Base-by-base conservation (phyloP, 371 early-diverging fungal genomes). In the Dichotomocladium elegans region DNA sequence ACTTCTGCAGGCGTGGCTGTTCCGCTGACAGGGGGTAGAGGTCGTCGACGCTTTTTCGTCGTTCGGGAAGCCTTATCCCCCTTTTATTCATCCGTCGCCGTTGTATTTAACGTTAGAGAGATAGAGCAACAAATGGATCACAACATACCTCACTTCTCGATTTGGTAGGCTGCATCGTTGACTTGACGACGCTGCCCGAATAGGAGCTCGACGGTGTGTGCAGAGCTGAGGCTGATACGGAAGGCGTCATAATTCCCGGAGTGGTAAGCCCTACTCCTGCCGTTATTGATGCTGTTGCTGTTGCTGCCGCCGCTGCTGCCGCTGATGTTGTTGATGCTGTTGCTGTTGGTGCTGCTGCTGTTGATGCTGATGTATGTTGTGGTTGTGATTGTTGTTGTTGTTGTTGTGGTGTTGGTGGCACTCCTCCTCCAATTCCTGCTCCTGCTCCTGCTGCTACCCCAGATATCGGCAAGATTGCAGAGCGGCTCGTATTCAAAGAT, bases 1-100 rank as follows among this genome's bases (percentile, higher is more conserved):
- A 68, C 68, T 63, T 68, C 64, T 28, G 68, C 57, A 4, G 68
- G 68, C n/a, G 62, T 68, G 4, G 68, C 58, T 14, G 59, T 51
- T 2, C 69, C 63, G 51, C 53, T 67, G n/a, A 55, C 47, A n/a
- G 58, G 60, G 43, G 70, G 61, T 19, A 56, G 59, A 26, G 57
- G 56, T n/a, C 64, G 55, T 51, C 59, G 51, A 41, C 62, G 45
- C 53, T 66, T 70, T 25, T 62, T 69, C 17, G 9, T 31, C 11
- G 43, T 28, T 1, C 41, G 54, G 1, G 54, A 40, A 28, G 41
- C 15, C 42, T 46, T 35, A 51, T 60, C 45, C 41, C 47, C 48
- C 41, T 47, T 43, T 26, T 51, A n/a, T n/a, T n/a, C n/a, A n/a
- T n/a, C n/a, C n/a, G n/a, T n/a, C n/a, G n/a, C n/a, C n/a, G n/a